Evolutionary conservation across 805 yeast genomes (phyloP), one percentile per base, ranked within the genome.

Genomic region (Debaryomyces maramus): DNA sequence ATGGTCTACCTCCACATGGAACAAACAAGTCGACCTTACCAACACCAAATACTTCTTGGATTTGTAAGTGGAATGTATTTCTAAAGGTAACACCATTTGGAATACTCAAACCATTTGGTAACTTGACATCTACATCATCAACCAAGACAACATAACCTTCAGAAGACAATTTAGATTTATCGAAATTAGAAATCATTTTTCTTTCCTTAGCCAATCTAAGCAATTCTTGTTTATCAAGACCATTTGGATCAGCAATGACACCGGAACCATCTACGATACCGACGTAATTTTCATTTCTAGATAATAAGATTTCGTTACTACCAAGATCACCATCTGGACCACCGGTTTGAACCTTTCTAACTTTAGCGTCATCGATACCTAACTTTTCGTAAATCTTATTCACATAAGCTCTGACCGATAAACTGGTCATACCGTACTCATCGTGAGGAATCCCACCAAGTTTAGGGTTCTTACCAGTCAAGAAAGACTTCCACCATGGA

Each of bases 311-410:
- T 70, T 91, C 99, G 63, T 91, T 93, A 18, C 96, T 86, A 21
- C 99, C 99, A 51, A 91, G 74, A 66, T 91, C 99, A 58, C 99
- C 99, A 65, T 93, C 97, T 48, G 98, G 98, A 33, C 99, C 99
- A 67, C 98, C 99, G 40, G 97, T 93, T 72, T 91, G 99, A 56
- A 93, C 73, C 67, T 93, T 91, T 54, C 74, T 75, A 44, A 91
- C 76, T 28, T 68, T 64, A 18, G 72, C 58, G 50, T 76, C 67
- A 48, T 83, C 78, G 44, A 91, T 72, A 14, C 77, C 69, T 43
- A 84, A 74, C 61, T 88, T 86, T 50, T 87, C 85, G 64, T 91
- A 91, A 44, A 90, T 81, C 55, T 87, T 86, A 60, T 86, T 83
- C 42, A 91, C 95, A 61, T 81, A 91, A 35, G 96, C 88, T 55